These are phyloP conservation scores for Alisma plantagoaquatica DNA, from an alignment of 106 monocot species.

Conservation along the genomic window DNA sequence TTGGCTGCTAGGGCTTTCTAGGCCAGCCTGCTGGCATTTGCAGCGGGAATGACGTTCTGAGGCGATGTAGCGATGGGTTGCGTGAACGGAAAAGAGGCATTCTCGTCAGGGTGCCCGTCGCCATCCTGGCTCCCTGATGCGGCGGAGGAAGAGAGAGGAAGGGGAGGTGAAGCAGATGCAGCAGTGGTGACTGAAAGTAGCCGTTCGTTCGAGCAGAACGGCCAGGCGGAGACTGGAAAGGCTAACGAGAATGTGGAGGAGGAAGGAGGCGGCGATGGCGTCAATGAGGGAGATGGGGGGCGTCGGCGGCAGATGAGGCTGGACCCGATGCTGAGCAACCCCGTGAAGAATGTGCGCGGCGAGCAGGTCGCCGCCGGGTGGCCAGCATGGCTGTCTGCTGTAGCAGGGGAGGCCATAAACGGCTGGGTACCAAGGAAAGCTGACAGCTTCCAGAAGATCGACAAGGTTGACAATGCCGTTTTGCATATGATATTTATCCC, in stretches of 20 bases:
- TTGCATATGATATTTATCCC: no score
- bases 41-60: constrained; percentile 1
- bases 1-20: no score
- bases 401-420: constrained; percentile 23
- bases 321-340: constrained; percentile 15
- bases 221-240: constrained; percentile 2
- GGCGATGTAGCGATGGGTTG: constrained; percentile 14
- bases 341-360: constrained; percentile 7
- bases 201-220: no score
- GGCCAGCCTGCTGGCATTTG: no score
- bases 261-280: background rate
- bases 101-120: background rate
- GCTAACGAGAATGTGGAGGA: background rate
- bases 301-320: constrained; percentile 1
- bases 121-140: no score
- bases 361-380: constrained; percentile 24
- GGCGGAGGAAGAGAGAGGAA: constrained; percentile 1
- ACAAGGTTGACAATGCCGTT: no score
- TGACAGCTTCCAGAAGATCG: constrained; percentile 16
- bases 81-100: constrained; percentile 7
- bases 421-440: constrained; percentile 17
- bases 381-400: constrained; percentile 18
- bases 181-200: background rate
- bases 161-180: constrained; percentile 6
- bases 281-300: background rate